phyloP scores from a whole-genome alignment of 768 basidiomycete genomes.

The Zangia roseola region DNA sequence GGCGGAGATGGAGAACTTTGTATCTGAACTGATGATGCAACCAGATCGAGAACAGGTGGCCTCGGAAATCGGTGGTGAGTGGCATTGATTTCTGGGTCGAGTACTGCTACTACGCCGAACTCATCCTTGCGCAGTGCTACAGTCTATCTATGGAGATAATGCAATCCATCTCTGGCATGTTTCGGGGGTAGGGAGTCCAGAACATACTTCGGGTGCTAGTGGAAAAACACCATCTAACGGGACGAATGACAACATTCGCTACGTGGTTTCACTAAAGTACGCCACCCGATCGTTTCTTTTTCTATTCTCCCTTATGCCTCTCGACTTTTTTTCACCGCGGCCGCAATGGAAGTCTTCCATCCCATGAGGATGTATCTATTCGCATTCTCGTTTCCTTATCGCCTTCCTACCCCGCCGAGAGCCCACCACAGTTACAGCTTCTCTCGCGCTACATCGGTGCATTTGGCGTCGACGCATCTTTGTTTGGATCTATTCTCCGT shows the following conservation, averaged over 20 bases:
- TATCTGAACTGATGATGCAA: conserved; percentile 31
- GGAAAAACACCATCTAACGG: conserved; percentile 17
- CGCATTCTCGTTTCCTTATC: conserved; percentile 60
- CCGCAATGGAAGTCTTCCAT: conserved; percentile 43
- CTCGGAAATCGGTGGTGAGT: conserved; percentile 46
- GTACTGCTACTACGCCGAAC: neutral
- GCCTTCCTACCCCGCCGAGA: conserved; percentile 57
- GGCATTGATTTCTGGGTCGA: conserved; percentile 6
- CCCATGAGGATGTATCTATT: conserved; percentile 51
- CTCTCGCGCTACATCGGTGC: conserved; percentile 82
- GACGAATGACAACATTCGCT: conserved; percentile 48
- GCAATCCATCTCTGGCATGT: conserved; percentile 61
- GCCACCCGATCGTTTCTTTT: conserved; percentile 19
- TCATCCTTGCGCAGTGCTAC: conserved; percentile 47
- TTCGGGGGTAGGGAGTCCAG: conserved; percentile 20
- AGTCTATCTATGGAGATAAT: conserved; percentile 77
- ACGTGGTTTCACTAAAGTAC: conserved; percentile 65
- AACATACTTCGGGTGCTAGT: neutral
- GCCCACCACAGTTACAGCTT: conserved; percentile 80
- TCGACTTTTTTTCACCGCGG: neutral
- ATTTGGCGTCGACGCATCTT: conserved; percentile 66
- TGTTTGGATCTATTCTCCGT: conserved; percentile 76
- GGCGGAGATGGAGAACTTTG: conserved; percentile 23
- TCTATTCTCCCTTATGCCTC: neutral
- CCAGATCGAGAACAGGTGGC: conserved; percentile 44